Evolutionary conservation across 2,329 filamentous ascomycete genomes (phyloP).

Genomic region (Pyrenophora teres): DNA sequence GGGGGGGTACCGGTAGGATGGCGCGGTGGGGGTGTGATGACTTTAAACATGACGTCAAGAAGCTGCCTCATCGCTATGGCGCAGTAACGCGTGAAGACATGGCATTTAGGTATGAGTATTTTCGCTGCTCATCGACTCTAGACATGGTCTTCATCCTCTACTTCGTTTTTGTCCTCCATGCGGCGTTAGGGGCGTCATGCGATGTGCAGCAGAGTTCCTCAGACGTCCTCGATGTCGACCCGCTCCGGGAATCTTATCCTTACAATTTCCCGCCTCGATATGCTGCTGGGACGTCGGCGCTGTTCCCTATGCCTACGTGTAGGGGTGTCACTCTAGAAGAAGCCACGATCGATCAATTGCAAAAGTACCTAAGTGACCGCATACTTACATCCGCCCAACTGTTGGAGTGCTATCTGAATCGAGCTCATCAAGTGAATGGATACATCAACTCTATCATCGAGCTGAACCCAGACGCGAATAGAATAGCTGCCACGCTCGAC

Average conservation of each 20-base stretch:
- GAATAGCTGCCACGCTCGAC: constrained; percentile 66
- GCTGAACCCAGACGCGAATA: constrained; percentile 68
- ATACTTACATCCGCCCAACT: constrained; percentile 27
- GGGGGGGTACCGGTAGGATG: too few relatives aligned
- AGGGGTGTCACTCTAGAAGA: constrained; percentile 67
- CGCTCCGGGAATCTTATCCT: constrained; percentile 37
- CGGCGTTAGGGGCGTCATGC: constrained; percentile 11
- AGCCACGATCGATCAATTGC: constrained; percentile 70
- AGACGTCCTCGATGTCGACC: constrained; percentile 20
- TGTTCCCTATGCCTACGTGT: constrained; percentile 69
- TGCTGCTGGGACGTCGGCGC: constrained; percentile 27
- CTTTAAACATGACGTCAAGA: too few relatives aligned
- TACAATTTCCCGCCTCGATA: constrained; percentile 44
- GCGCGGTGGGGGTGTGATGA: too few relatives aligned
- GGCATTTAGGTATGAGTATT: too few relatives aligned
- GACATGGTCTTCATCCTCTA: background rate
- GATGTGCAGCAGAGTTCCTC: constrained; percentile 15
- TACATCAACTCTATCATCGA: constrained; percentile 70
- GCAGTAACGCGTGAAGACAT: too few relatives aligned
- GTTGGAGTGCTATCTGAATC: constrained; percentile 54
- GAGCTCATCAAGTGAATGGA: constrained; percentile 65
- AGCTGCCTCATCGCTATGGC: too few relatives aligned
- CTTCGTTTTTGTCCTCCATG: constrained; percentile 2
- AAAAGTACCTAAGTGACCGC: constrained; percentile 60
- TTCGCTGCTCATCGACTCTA: too few relatives aligned